Conservation (phyloP, 1,284 basidiomycete species). For the Flammula alnicola region DNA sequence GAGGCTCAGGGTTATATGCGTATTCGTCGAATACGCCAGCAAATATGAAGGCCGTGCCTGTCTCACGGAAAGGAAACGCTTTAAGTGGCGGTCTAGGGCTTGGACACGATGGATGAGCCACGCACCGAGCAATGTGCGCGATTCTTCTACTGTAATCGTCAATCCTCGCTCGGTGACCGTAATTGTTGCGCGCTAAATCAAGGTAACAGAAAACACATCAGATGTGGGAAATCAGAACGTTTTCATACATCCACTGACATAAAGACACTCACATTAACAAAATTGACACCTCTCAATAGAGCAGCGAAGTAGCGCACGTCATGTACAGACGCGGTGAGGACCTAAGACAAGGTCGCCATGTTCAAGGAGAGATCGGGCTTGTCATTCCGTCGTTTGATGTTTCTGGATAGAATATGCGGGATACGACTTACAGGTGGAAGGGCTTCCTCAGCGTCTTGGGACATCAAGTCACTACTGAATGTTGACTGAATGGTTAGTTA, state of each 20-base stretch:
- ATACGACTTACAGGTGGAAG: slow-evolving; percentile 23
- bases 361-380: slow-evolving; percentile 6
- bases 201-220: not conserved
- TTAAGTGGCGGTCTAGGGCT: not conserved
- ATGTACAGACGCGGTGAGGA: slow-evolving; percentile 76
- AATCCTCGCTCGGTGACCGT: slow-evolving; percentile 74
- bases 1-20: slow-evolving; percentile 52
- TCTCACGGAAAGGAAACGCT: slow-evolving; percentile 1
- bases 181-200: slow-evolving; percentile 78
- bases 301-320: slow-evolving; percentile 80
- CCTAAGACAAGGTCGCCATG: slow-evolving; percentile 42
- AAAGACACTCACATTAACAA: slow-evolving; percentile 60
- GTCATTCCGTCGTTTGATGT: slow-evolving; percentile 12
- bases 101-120: slow-evolving; percentile 15
- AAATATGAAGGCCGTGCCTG: slow-evolving; percentile 88
- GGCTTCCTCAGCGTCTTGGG: slow-evolving; percentile 17
- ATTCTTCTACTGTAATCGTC: slow-evolving; percentile 88
- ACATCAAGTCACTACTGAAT: no score
- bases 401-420: not conserved
- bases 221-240: slow-evolving; percentile 2
- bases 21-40: slow-evolving; percentile 81
- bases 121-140: slow-evolving; percentile 76
- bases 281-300: slow-evolving; percentile 78
- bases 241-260: slow-evolving; percentile 4
- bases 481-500: no score